phyloP scores from a whole-genome alignment of 768 basidiomycete genomes.

The Leccinum longicurvipes region DNA sequence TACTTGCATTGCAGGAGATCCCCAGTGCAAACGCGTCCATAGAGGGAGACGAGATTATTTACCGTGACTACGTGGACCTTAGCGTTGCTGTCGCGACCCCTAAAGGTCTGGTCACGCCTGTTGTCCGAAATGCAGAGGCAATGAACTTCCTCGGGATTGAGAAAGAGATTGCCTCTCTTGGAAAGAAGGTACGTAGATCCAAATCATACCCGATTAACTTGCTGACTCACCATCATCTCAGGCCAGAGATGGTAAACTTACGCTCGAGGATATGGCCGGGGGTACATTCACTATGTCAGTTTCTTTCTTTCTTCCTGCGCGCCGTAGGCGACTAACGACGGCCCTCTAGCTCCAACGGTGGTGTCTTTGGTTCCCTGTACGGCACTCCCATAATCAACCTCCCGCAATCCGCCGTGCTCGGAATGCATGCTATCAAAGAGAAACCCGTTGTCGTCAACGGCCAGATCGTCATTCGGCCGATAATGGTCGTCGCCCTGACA shows the following conservation, averaged over 20 bases:
- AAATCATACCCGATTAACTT: background rate
- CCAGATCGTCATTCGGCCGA: conserved; percentile 93
- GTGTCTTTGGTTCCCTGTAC: conserved; percentile 95
- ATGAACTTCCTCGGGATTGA: conserved; percentile 91
- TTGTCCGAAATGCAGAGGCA: conserved; percentile 84
- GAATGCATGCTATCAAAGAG: conserved; percentile 96
- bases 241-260: conserved; percentile 90
- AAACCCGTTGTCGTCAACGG: conserved; percentile 88
- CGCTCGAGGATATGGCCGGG: conserved; percentile 97
- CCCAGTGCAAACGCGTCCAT: conserved; percentile 93
- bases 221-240: conserved; percentile 24
- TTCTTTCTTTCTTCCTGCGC: background rate
- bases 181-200: conserved; percentile 66
- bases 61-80: conserved; percentile 88
- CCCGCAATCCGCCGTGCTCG: conserved; percentile 91
- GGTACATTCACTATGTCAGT: conserved; percentile 97
- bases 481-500: conserved; percentile 92
- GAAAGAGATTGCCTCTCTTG: conserved; percentile 84
- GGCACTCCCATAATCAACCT: conserved; percentile 99
- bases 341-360: conserved; percentile 85
- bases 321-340: background rate
- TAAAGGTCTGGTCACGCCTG: conserved; percentile 95
- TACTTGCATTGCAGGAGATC: conserved; percentile 85
- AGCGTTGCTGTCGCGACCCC: conserved; percentile 97
- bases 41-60: conserved; percentile 91